Evolutionary conservation across 768 basidiomycete species (phyloP).

Genomic region (Kwoniella dendrophila): DNA sequence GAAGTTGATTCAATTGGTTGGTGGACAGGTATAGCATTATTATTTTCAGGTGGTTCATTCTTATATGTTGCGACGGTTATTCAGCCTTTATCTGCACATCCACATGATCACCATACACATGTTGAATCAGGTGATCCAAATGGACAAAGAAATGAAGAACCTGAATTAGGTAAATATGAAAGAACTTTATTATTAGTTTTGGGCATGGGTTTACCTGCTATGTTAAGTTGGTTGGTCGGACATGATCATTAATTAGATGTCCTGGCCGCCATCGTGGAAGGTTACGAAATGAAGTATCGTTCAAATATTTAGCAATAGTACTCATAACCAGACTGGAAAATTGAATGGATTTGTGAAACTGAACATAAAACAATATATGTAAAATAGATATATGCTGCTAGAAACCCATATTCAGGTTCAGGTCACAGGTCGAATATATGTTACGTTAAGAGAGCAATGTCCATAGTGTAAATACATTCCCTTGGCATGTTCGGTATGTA

Average conservation of each 20-base stretch:
- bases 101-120: conserved; percentile 38
- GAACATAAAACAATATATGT: too few species aligned
- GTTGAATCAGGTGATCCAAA: conserved; percentile 53
- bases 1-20: conserved; percentile 53
- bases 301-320: too few species aligned
- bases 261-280: too few species aligned
- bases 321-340: too few species aligned
- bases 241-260: conserved; percentile 58
- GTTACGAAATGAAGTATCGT: too few species aligned
- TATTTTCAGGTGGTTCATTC: conserved; percentile 94
- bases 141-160: conserved; percentile 57
- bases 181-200: conserved; percentile 64
- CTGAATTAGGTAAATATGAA: conserved; percentile 57
- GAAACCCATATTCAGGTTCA: too few species aligned
- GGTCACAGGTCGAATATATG: too few species aligned
- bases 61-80: conserved; percentile 90
- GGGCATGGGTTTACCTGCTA: conserved; percentile 74
- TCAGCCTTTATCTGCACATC: conserved; percentile 64
- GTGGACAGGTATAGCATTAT: conserved; percentile 75
- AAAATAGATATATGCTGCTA: too few species aligned
- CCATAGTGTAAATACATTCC: too few species aligned
- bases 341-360: too few species aligned
- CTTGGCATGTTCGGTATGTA: too few species aligned
- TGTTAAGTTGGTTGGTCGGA: conserved; percentile 65
- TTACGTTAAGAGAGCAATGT: too few species aligned